Percentiles rank a stretch among this genome's conserved stretches.
Conservation (phyloP, 768 basidiomycete genomes). For the Russula sp. region DNA sequence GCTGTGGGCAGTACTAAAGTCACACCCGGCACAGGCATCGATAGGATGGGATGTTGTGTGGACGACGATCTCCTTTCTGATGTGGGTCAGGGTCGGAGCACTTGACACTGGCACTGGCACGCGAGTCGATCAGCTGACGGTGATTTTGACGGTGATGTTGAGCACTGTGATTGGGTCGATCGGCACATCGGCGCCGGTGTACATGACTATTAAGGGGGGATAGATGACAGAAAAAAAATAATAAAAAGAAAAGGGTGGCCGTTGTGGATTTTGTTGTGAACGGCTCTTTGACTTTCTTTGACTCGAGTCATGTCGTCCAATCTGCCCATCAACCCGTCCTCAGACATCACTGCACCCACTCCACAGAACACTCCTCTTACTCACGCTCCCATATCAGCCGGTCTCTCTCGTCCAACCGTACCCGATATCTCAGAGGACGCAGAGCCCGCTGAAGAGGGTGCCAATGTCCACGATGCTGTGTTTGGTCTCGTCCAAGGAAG, state of each 20-base stretch:
- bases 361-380: constrained; percentile 88
- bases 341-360: constrained; percentile 75
- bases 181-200: not conserved
- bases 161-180: not conserved
- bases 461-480: constrained; percentile 55
- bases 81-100: constrained; percentile 31
- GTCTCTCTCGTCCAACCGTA: constrained; percentile 80
- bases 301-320: constrained; percentile 53
- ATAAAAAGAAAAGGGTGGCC: not conserved
- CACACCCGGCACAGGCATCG: constrained; percentile 55
- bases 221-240: not conserved
- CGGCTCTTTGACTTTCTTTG: not conserved
- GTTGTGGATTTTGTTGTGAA: not conserved
- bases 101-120: not conserved
- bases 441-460: constrained; percentile 58
- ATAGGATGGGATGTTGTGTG: constrained; percentile 62
- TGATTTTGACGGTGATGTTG: not conserved
- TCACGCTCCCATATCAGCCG: constrained; percentile 70
- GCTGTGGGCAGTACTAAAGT: constrained; percentile 35
- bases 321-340: constrained; percentile 47
- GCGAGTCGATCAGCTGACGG: not conserved
- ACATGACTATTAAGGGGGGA: not conserved
- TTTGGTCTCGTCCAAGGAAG: constrained; percentile 83
- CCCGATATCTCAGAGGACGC: constrained; percentile 83
- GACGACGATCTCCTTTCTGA: constrained; percentile 38